Percentiles rank a stretch among this genome's conserved stretches.
Conservation (phyloP, 2,329 filamentous ascomycete species). For the Aspergillus luchuensis region DNA sequence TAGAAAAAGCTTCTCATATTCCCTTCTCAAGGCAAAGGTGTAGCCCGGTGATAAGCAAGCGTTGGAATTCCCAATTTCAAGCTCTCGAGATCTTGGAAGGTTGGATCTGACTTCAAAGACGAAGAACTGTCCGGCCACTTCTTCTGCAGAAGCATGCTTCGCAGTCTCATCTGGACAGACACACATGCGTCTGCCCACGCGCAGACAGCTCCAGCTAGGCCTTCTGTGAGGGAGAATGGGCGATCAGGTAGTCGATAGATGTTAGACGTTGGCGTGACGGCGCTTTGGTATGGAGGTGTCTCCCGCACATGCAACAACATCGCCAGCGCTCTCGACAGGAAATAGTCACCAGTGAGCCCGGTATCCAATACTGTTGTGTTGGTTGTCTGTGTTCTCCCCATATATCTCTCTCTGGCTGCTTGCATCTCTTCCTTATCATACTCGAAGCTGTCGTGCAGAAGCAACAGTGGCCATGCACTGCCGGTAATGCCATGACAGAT, state of each 20-base stretch:
- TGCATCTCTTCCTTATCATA: constrained; percentile 29
- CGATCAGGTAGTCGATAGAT: constrained; percentile 45
- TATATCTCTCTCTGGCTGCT: constrained; percentile 27
- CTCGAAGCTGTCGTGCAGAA: constrained; percentile 41
- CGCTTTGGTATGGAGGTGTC: constrained; percentile 38
- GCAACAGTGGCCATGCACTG: constrained; percentile 44
- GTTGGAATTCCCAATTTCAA: constrained; percentile 34
- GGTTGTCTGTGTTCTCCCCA: constrained; percentile 15
- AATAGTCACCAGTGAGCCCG: constrained; percentile 36
- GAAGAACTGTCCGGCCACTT: constrained; percentile 3
- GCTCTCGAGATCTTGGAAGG: constrained; percentile 24
- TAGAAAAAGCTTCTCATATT: neutral
- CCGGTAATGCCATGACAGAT: constrained; percentile 47
- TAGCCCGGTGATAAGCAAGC: constrained; percentile 32
- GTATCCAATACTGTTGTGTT: constrained; percentile 6
- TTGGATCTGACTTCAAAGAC: constrained; percentile 20
- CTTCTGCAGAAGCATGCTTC: constrained; percentile 34
- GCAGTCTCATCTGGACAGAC: constrained; percentile 35
- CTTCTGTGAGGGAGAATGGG: constrained; percentile 44
- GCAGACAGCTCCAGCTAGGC: constrained; percentile 43
- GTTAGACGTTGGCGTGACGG: constrained; percentile 18
- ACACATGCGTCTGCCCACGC: constrained; percentile 47
- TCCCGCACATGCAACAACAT: constrained; percentile 42
- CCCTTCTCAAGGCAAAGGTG: constrained; percentile 20
- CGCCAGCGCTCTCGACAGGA: constrained; percentile 41